Evolutionary conservation across 306 rosid genomes (phyloP), one percentile per base, ranked within the genome.

Genomic region (Castanospermum australe): DNA sequence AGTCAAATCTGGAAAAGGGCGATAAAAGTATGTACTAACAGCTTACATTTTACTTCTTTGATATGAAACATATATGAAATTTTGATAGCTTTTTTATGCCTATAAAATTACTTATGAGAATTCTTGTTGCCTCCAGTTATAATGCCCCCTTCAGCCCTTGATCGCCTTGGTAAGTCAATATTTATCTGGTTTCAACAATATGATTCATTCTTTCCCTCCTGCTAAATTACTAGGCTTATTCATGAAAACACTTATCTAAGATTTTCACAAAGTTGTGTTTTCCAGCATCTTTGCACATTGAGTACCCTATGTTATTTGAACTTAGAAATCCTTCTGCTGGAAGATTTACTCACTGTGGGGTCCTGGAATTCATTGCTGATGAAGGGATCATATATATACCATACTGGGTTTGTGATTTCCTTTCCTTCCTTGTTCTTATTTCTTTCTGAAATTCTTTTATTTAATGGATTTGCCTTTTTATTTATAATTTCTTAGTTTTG

Each of bases 271-370:
- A 9, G 72, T 66, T 67, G 9, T 77, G 55, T 52, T 79, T 60
- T 85, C 10, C 89, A 89, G 93, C 67, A 24, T 54, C 13, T 20
- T 38, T 77, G 60, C 76, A 44, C 4, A 77, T 89, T 0, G 89
- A 83, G 38, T 89, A 85, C 70, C 93, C 93, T 7, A 85, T 89
- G 93, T 70, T 87, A 73, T 87, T 89, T 81, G 87, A 87, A 82
- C 81, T 89, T 52, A 83, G 48, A 51, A 83, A 87, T 81, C 47
- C 73, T 52, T 56, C 17, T 56, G 63, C 75, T 41, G 79, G 64
- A 20, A 84, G 54, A 64, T 69, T 66, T 75, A 83, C 83, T 83
- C 87, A 85, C 48, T 87, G 91, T 79, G 93, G 89, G 61, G 92
- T 86, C 57, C 65, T 88, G 56, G 88, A 88, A 79, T 86, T 88